Evolutionary conservation across 1,284 basidiomycete species (phyloP), one percentile per base, ranked within the genome.

Genomic region (Cutaneotrichosporon cutaneum): DNA sequence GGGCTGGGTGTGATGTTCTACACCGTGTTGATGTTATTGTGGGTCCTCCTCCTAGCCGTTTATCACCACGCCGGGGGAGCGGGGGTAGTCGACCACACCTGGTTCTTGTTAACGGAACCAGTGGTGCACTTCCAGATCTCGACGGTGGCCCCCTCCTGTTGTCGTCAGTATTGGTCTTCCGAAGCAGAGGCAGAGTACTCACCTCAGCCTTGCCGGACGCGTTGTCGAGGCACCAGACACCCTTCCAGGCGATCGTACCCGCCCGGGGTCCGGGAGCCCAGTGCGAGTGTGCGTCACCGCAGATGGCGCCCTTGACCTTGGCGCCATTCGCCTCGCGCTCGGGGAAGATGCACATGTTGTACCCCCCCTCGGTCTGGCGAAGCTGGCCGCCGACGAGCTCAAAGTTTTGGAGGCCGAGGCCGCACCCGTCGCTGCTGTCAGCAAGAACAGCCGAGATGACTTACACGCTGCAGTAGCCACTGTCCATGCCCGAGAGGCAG

Each of bases 391-490:
- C 18, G 1, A 14, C 24, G 18, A 32, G 27, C 48, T 47, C 22
- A 16, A 51, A 51, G 48, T 32, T 51, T 27, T 51, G 48, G 16
- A 51, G 26, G 18, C 48, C 48, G 21, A n/a, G 16, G 13, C 48
- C 48, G 18, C 48, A 51, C 4, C 27, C 27, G 48, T 51, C 48
- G 22, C 48, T 51, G 14, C 2, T 11, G 27, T 51, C 48, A 51
- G 48, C 9, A 9, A 16, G 16, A 18, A 32, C 13, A 3, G 22
- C 11, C 21, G 18, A 1, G 18, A 10, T 50, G 26, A n/a, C 48
- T 32, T 30, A 51, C 48, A 51, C 18, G 48, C 27, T 51, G 16
- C 24, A 13, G 18, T 51, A n/a, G 3, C 27, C 26, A 4, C 48
- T 18, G 48, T 51, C 48, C 13, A n/a, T 14, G 26, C 27, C 48